These are phyloP conservation scores for Candida khao-thaluensis DNA, from an alignment of 805 yeast genomes.

Conservation along the genomic window DNA sequence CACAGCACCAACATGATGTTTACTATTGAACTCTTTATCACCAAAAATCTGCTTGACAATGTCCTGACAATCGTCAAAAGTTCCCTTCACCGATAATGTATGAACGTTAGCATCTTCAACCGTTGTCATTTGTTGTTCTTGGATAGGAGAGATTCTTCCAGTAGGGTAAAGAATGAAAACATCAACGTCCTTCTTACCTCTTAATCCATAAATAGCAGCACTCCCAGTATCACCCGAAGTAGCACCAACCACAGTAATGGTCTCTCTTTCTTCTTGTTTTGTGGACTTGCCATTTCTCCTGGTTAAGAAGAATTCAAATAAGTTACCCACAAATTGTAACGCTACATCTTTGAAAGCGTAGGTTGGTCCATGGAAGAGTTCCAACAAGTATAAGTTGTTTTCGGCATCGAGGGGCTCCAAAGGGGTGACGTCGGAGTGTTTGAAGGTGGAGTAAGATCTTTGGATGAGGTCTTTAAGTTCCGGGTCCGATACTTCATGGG, in stretches of 20 bases:
- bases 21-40: constrained; percentile 81
- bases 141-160: constrained; percentile 95
- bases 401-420: constrained; percentile 58
- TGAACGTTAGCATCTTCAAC: constrained; percentile 91
- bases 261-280: constrained; percentile 58
- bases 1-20: constrained; percentile 95
- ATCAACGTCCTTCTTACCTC: constrained; percentile 97
- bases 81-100: constrained; percentile 91
- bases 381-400: constrained; percentile 66
- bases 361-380: constrained; percentile 98
- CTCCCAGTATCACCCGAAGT: constrained; percentile 99
- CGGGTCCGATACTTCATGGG: constrained; percentile 66
- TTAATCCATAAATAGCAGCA: constrained; percentile 96
- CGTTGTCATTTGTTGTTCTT: constrained; percentile 98
- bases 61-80: constrained; percentile 98
- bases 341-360: constrained; percentile 99
- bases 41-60: constrained; percentile 91
- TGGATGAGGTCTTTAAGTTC: constrained; percentile 64
- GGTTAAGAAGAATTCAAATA: constrained; percentile 86
- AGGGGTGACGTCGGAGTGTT: constrained; percentile 88
- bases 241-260: constrained; percentile 96
- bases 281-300: constrained; percentile 63
- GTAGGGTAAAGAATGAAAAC: constrained; percentile 96
- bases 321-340: constrained; percentile 93
- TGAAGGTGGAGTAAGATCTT: constrained; percentile 86